Conservation (phyloP, 768 basidiomycete genomes). For the Tulasnella sp. region DNA sequence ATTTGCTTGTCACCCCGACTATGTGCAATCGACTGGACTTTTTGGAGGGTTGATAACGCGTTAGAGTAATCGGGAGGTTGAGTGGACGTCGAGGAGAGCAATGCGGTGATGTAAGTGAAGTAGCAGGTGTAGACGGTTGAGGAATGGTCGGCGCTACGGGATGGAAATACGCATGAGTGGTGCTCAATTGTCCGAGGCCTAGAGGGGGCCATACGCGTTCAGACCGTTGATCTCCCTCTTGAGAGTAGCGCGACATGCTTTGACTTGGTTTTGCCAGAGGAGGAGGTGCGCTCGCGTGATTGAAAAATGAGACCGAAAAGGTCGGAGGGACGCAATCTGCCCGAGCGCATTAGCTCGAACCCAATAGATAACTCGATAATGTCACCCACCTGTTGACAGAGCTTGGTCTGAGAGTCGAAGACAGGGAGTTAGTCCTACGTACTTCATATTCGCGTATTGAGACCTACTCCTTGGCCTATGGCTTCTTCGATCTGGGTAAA, state of each 20-base stretch:
- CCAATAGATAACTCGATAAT: no score
- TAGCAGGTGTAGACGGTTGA: constrained; percentile 47
- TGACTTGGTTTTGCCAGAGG: constrained; percentile 46
- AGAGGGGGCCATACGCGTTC: constrained; percentile 17
- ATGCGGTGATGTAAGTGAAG: constrained; percentile 35
- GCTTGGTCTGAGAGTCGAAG: background rate
- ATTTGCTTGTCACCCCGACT: constrained; percentile 20
- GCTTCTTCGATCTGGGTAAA: constrained; percentile 48
- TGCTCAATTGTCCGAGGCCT: background rate
- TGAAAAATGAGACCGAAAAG: constrained; percentile 51
- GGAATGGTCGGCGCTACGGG: constrained; percentile 38
- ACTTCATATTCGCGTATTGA: constrained; percentile 35
- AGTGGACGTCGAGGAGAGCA: constrained; percentile 16
- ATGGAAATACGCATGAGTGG: background rate
- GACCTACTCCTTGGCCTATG: constrained; percentile 53
- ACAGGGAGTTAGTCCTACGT: background rate
- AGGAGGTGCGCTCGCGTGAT: constrained; percentile 56
- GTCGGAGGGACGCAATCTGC: constrained; percentile 52
- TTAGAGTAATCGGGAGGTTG: constrained; percentile 18
- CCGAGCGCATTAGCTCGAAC: background rate
- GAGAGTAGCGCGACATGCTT: constrained; percentile 53
- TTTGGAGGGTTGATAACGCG: constrained; percentile 17
- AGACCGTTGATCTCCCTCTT: constrained; percentile 45
- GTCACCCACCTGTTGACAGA: constrained; percentile 1
- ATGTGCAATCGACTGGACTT: constrained; percentile 17